These are phyloP conservation scores for Selaginella tamariscina DNA, from an alignment of 75 land plant species.

Conservation along the genomic window DNA sequence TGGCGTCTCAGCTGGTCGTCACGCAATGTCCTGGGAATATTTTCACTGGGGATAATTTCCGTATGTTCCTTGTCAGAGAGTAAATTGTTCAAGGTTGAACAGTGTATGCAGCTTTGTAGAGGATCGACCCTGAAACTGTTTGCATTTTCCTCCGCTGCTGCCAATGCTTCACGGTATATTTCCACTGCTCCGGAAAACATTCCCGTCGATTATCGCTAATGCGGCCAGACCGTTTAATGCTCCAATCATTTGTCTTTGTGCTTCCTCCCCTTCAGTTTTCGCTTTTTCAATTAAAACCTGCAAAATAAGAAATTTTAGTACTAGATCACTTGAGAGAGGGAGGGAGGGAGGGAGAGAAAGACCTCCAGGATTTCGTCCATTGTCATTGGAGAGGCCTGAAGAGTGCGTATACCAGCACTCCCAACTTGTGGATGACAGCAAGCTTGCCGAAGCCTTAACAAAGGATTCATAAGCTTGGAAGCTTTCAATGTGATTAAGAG, in stretches of 20 bases:
- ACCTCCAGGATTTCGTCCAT: constrained; percentile 92
- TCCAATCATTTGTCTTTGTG: constrained; percentile 58
- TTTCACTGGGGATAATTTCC: background rate
- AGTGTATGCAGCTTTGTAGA: constrained; percentile 74
- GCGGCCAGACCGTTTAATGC: constrained; percentile 89
- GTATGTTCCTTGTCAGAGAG: background rate
- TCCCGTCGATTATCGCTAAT: constrained; percentile 55
- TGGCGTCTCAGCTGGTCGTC: constrained; percentile 30
- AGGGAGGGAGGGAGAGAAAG: too few species aligned
- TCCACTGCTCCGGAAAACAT: constrained; percentile 45
- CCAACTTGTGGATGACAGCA: constrained; percentile 99
- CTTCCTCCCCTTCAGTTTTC: constrained; percentile 91
- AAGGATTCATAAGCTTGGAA: constrained; percentile 56
- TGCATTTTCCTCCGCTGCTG: constrained; percentile 49
- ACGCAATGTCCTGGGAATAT: constrained; percentile 26
- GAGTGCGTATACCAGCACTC: constrained; percentile 78
- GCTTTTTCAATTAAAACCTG: constrained; percentile 82
- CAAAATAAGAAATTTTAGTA: background rate
- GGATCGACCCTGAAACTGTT: constrained; percentile 82
- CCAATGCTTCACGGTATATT: constrained; percentile 70
- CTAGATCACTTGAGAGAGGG: background rate
- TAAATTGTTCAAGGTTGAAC: constrained; percentile 49
- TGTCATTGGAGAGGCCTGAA: constrained; percentile 84
- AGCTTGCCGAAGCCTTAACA: constrained; percentile 89
- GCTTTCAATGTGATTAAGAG: constrained; percentile 57